Percentiles rank a stretch among this genome's conserved stretches.
Conservation (phyloP, 1,139 yeast species). For the Zygoascus sp. region DNA sequence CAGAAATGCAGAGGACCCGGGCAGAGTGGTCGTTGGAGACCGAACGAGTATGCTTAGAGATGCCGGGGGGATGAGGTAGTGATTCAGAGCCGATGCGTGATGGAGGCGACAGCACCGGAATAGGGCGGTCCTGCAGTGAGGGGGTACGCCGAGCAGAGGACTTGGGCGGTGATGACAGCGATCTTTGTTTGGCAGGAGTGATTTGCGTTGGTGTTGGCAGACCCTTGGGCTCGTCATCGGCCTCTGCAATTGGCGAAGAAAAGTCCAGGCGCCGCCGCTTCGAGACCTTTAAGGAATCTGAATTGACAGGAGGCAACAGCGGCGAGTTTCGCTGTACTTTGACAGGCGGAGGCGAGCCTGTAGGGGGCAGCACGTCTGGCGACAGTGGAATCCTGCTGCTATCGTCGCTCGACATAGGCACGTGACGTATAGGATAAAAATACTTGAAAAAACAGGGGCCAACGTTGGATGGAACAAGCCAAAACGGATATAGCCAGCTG, state of each 20-base stretch:
- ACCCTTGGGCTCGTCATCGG: not conserved
- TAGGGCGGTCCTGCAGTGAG: constrained; percentile 30
- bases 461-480: not conserved
- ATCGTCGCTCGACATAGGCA: constrained; percentile 3
- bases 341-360: constrained; percentile 15
- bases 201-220: constrained; percentile 13
- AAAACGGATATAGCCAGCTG: too few relatives aligned
- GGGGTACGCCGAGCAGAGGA: constrained; percentile 26
- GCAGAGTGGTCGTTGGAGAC: not conserved
- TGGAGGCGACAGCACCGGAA: constrained; percentile 32
- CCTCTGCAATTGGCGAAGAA: constrained; percentile 19
- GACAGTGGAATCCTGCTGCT: constrained; percentile 1
- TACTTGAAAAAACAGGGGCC: not conserved
- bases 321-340: constrained; percentile 23
- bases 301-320: constrained; percentile 25
- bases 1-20: not conserved
- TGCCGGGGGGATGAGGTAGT: not conserved
- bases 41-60: not conserved
- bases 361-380: constrained; percentile 3
- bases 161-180: constrained; percentile 26
- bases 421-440: not conserved
- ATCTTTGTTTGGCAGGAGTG: constrained; percentile 28
- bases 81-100: constrained; percentile 3
- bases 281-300: constrained; percentile 24
- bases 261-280: constrained; percentile 29